Conservation (phyloP, 305 asterid species). For the Plantago coronopus region DNA sequence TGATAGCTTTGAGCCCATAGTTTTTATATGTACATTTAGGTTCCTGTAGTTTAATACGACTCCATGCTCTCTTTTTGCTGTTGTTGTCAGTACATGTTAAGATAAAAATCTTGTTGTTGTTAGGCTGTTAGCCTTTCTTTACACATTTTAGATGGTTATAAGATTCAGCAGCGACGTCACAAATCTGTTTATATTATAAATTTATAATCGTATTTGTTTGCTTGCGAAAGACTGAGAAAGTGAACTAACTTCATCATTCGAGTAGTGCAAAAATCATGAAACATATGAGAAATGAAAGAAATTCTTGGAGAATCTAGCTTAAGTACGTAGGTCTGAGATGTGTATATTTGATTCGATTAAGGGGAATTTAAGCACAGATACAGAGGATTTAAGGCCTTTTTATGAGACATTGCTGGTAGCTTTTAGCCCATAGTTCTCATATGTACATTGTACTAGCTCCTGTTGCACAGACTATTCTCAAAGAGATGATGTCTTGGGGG, state of each 20-base stretch:
- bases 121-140: neutral
- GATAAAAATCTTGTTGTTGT: neutral
- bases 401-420: neutral
- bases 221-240: neutral
- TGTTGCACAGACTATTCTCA: neutral
- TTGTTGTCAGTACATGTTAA: neutral
- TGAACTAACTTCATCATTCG: neutral
- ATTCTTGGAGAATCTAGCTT: neutral
- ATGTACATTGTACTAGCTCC: neutral
- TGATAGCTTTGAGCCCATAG: neutral
- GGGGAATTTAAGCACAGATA: neutral
- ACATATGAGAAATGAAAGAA: neutral
- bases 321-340: neutral
- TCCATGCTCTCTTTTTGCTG: neutral
- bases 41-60: constrained; percentile 4
- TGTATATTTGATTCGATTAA: neutral
- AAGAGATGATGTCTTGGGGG: neutral
- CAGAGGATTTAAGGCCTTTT: neutral
- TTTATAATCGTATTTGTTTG: neutral
- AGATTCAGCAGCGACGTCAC: neutral
- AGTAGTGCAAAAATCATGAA: neutral
- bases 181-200: neutral
- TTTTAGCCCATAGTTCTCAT: neutral
- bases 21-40: constrained; percentile 18
- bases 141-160: neutral